Conservation (phyloP, 2,329 filamentous ascomycete genomes). For the Atkinsonella hypoxylon region DNA sequence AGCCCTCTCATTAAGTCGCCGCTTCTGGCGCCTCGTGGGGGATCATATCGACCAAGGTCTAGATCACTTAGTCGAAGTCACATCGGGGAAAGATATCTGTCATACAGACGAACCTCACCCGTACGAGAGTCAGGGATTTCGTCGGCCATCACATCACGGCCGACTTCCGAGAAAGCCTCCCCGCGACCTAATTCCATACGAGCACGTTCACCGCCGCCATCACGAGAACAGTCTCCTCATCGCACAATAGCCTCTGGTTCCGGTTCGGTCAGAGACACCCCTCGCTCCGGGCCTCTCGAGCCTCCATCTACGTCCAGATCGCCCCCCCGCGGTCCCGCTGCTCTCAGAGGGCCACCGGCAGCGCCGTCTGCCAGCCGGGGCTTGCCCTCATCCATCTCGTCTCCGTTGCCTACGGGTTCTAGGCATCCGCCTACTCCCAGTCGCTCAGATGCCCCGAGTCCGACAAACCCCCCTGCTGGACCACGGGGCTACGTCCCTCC, state of each 20-base stretch:
- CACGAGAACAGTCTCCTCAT: slow-evolving; percentile 28
- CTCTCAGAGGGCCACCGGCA: slow-evolving; percentile 38
- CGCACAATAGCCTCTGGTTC: slow-evolving; percentile 13
- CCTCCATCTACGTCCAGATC: slow-evolving; percentile 25
- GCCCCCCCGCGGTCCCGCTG: slow-evolving; percentile 43
- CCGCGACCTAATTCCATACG: slow-evolving; percentile 37
- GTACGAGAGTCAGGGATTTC: slow-evolving; percentile 36
- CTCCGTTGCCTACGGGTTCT: slow-evolving; percentile 21
- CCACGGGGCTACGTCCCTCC: slow-evolving; percentile 41
- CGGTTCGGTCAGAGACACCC: slow-evolving; percentile 16
- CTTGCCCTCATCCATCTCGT: slow-evolving; percentile 24
- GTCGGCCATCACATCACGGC: slow-evolving; percentile 38
- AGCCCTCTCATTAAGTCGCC: slow-evolving; percentile 19
- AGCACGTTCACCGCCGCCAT: slow-evolving; percentile 34
- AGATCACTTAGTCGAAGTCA: slow-evolving; percentile 32
- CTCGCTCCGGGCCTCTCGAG: slow-evolving; percentile 17
- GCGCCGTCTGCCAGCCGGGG: slow-evolving; percentile 27
- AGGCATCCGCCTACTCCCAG: slow-evolving; percentile 24
- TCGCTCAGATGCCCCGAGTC: slow-evolving; percentile 30
- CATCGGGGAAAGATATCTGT: slow-evolving; percentile 31
- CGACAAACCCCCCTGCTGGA: slow-evolving; percentile 39
- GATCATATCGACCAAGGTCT: slow-evolving; percentile 40
- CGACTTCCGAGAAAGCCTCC: slow-evolving; percentile 38
- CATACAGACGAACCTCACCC: slow-evolving; percentile 35
- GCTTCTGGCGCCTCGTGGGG: slow-evolving; percentile 22